Base-by-base conservation (phyloP, 257 asterid species). In the Solanum medicagineum region DNA sequence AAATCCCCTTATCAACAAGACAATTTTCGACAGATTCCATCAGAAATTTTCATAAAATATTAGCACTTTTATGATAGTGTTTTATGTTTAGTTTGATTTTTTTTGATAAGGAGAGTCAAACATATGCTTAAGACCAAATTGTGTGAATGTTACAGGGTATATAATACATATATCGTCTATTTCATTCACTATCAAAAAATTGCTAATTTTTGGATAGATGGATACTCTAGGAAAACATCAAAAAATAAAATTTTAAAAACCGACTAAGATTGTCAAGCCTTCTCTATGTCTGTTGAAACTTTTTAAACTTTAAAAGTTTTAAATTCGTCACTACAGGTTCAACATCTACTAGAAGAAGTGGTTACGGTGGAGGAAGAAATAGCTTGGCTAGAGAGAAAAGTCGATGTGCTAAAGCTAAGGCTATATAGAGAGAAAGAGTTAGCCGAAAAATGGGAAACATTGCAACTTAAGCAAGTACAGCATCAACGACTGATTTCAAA, bases 281-380 rank as follows among this genome's bases (percentile, higher is more conserved):
- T 36, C 16, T 70, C 16, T 69, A 69, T 69, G 15, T 36, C 36
- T 68, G 77, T 36, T 68, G 24, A 2, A 10, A 36, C 4, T 0
- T 68, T 8, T 8, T 68, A 40, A 42, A 70, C 0, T 70, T 42
- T 9, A 70, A 70, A 20, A 70, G 10, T 70, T 70, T 0, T 70
- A 17, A 10, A 70, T n/a, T 0, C 0, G 3, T 2, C 14, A 15
- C 6, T 86, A 88, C 89, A 96, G 99, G 94, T 93, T 44, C 98
- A 93, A 81, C 75, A 90, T 91, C 93, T 94, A 71, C 90, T 96
- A n/a, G 94, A 94, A 83, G 97, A 96, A 86, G 69, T 96, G 20
- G 90, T 89, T 1, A 69, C 86, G 56, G 91, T 92, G 60, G 97
- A 93, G 86, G 98, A 96, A 84, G 98, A 94, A 89, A 92, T 96